Base-by-base conservation (phyloP, 768 basidiomycete species). In the Mycena maculata region DNA sequence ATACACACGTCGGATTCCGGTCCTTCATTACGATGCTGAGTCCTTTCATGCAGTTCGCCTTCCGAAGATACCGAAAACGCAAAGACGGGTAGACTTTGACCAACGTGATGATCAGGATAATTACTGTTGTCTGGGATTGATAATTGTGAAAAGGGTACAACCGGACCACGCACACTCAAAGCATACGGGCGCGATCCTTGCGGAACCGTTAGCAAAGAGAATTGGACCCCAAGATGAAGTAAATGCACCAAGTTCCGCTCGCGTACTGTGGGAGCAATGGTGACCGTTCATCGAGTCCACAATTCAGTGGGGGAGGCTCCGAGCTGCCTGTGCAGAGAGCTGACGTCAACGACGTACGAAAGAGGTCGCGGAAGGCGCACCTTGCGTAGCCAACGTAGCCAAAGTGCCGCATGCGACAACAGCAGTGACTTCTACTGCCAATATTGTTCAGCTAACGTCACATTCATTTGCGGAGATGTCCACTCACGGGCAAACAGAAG, bases 131-230 rank as follows among this genome's bases (percentile, higher is more conserved):
- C 5, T 1, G 56, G 20, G 5, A 8, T 28, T 22, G 16, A 38
- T 61, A 13, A 63, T 28, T 20, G 16, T 27, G 9, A 20, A 2
- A 27, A 28, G 27, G 27, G 20, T 23, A 7, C 11, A 54, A 16
- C 1, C 3, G 3, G 15, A 50, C 1, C 16, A 56, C 65, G 62
- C 30, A 71, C 69, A 56, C 50, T 71, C 69, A 42, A 71, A 71
- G 23, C 65, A 67, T 3, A 71, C 69, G 4, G 69, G 69, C 25
- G 69, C 69, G 30, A 71, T 67, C 69, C 66, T 66, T 10, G 15
- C 22, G 4, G 28, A 39, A 39, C 28, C 4, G 39, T 49, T 7
- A 42, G 20, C 8, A 36, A 11, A 9, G 10, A 11, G 41, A 20
- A 36, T 36, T 3, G 13, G 2, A 54, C 13, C 12, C 10, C 5